phyloP scores from a whole-genome alignment of 495 filamentous ascomycete species.

The Cladorrhinum samala region DNA sequence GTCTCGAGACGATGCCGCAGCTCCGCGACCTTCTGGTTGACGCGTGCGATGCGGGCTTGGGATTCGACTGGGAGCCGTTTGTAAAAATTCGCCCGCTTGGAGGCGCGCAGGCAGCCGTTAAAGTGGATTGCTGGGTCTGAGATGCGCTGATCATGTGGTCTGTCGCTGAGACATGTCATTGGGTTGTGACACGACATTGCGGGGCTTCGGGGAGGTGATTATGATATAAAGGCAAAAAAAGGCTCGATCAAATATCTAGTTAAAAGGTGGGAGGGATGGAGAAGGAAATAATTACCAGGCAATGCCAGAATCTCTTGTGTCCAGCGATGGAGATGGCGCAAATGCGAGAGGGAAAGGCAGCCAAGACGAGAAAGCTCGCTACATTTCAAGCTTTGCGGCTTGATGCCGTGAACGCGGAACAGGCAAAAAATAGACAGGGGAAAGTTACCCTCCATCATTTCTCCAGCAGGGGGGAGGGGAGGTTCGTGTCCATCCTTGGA shows the following conservation, averaged over 20 bases:
- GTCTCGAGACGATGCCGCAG: constrained; percentile 18
- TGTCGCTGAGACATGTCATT: constrained; percentile 22
- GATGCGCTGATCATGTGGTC: constrained; percentile 19
- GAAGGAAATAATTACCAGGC: too few species aligned
- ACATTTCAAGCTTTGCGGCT: too few species aligned
- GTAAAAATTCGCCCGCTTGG: constrained; percentile 19
- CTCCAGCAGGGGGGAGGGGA: too few species aligned
- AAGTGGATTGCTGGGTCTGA: constrained; percentile 23
- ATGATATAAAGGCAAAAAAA: neutral
- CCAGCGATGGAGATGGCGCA: too few species aligned
- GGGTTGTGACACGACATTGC: neutral
- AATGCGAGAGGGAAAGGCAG: too few species aligned
- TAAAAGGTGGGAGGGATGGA: too few species aligned
- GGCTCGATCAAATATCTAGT: neutral
- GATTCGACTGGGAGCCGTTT: constrained; percentile 13
- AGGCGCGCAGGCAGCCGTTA: constrained; percentile 19
- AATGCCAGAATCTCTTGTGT: too few species aligned
- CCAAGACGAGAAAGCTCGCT: too few species aligned
- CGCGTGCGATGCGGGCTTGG: constrained; percentile 17
- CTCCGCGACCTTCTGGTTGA: constrained; percentile 11
- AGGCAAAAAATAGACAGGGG: too few species aligned
- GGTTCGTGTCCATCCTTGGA: too few species aligned
- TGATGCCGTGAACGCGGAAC: too few species aligned
- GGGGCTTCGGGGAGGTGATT: neutral
- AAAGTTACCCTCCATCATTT: too few species aligned